Base-by-base conservation (phyloP, 306 rosid species). In the Leucaena leucocephala region DNA sequence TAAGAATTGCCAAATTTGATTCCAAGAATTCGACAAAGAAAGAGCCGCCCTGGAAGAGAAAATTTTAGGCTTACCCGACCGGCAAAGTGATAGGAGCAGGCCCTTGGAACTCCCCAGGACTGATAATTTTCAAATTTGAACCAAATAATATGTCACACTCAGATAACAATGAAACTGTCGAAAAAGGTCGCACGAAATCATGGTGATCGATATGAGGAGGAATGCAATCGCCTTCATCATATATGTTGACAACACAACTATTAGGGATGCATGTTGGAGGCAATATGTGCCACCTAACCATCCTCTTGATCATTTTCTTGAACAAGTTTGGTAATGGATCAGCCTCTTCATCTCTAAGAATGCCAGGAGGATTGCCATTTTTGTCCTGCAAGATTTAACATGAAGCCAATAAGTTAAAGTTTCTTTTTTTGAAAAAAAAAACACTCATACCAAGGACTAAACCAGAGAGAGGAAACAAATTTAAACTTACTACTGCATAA, bases 231-330 rank as follows among this genome's bases (percentile, higher is more conserved):
- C 94, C 94, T 86, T 84, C 78, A 6, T 91, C 87, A 42, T 88
- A 89, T 62, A 91, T 91, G 52, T 91, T 91, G 22, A 91, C 93
- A n/a, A 91, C 83, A 82, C 93, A 91, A 70, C 96, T 91, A 44
- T 91, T 86, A 7, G 92, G 92, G 77, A 87, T 33, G 58, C 91
- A 86, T 0, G 86, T 78, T 38, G 78, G 27, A 45, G 91, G 88
- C 67, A 91, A 7, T 43, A 91, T 43, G 0, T 75, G 78, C 90
- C 93, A 87, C 50, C 63, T 48, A 33, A 88, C 86, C 85, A 89
- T 80, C 40, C 91, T 85, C 83, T 75, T 80, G 78, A 91, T 88
- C 81, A 89, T 83, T 81, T 89, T 79, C 86, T 86, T 91, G 82
- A 91, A 91, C 54, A 91, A 39, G 16, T 63, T 46, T 15, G 97